These are phyloP conservation scores for Luvunga scandens DNA, from an alignment of 345 rosid genomes.

Conservation along the genomic window DNA sequence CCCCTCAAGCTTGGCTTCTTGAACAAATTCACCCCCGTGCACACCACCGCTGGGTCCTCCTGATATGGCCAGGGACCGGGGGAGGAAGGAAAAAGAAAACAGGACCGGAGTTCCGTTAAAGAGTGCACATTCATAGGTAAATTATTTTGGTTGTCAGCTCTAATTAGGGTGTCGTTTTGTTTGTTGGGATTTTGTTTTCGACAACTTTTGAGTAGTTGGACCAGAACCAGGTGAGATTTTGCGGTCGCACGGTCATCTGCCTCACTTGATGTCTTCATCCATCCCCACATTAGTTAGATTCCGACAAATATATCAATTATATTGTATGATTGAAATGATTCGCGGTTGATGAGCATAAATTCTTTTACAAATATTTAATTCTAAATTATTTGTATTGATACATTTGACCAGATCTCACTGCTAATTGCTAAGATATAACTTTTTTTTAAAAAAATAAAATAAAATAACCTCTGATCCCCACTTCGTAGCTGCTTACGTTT, in stretches of 20 bases:
- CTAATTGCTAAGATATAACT: no score
- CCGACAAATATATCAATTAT: no score
- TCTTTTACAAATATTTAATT: no score
- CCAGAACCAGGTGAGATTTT: not conserved
- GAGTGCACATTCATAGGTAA: not conserved
- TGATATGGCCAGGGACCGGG: no score
- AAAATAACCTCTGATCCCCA: not conserved
- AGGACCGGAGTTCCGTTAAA: not conserved
- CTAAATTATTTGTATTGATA: no score
- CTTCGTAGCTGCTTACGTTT: not conserved
- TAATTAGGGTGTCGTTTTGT: not conserved
- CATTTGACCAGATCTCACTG: no score
- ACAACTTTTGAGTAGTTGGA: not conserved
- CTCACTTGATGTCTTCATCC: no score
- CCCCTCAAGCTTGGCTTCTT: not conserved
- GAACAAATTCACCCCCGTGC: not conserved
- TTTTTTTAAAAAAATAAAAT: no score
- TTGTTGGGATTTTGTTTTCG: not conserved
- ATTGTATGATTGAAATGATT: no score
- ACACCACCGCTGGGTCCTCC: not conserved
- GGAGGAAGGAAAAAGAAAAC: not conserved
- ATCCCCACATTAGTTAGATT: no score
- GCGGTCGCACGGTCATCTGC: no score
- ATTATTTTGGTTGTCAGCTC: not conserved
- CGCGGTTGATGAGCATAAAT: no score